Evolutionary conservation across 306 rosid species (phyloP).

Genomic region (Boehmeria nivea): DNA sequence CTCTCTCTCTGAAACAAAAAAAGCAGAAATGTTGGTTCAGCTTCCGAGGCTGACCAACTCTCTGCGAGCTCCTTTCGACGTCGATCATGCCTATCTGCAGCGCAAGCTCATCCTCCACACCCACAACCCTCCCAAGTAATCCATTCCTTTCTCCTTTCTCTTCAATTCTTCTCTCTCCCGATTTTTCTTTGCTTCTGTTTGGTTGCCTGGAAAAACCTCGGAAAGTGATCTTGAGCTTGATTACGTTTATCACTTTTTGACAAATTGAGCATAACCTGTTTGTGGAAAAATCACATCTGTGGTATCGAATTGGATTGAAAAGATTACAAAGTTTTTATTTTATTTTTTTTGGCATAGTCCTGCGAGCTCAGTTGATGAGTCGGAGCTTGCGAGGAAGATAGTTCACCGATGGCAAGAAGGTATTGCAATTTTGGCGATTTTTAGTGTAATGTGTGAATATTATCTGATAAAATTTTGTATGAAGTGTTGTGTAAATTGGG

Average conservation of each 20-base stretch:
- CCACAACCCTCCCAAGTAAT: conserved; percentile 29
- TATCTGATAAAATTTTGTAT: neutral
- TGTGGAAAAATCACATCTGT: too few species aligned
- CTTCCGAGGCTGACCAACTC: conserved; percentile 47
- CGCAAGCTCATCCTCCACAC: conserved; percentile 46
- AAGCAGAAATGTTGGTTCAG: conserved; percentile 36
- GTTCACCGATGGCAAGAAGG: conserved; percentile 51
- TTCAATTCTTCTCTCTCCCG: neutral
- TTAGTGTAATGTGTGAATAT: neutral
- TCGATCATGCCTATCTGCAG: conserved; percentile 48
- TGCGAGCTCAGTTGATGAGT: conserved; percentile 38
- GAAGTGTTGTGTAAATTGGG: too few species aligned
- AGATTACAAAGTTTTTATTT: too few species aligned
- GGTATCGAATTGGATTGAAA: too few species aligned
- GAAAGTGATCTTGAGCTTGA: neutral
- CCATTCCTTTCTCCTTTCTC: neutral
- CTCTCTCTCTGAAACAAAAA: too few species aligned
- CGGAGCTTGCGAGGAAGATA: conserved; percentile 46
- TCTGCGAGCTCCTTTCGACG: conserved; percentile 44
- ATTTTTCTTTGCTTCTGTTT: conserved; percentile 4
- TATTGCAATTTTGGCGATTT: conserved; percentile 10
- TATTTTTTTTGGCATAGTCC: too few species aligned
- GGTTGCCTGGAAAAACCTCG: neutral
- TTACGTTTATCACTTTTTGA: neutral
- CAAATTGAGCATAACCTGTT: conserved; percentile 26